Evolutionary conservation across 345 rosid species (phyloP), one percentile per base, ranked within the genome.

Genomic region (Durio zibethinus): DNA sequence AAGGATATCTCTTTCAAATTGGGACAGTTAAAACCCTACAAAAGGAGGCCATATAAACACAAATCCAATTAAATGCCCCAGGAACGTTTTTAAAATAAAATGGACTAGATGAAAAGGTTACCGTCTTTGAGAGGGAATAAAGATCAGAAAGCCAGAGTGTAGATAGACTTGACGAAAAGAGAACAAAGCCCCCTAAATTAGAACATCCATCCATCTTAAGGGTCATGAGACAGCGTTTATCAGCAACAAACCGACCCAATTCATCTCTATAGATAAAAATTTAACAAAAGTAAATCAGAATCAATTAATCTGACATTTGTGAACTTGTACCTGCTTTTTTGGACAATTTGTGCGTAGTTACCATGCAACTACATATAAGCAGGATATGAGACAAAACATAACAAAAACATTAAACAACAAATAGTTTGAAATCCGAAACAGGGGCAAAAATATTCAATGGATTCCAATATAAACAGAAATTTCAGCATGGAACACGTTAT

Each of bases 161-260:
- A 45, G 92, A 86, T 20, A 97, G 95, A 83, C 93, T 94, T 25
- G 92, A 79, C 14, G 99, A 97, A 86, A 87, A 84, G 78, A 97
- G 91, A 36, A 86, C 72, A 83, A 94, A 84, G 71, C 96, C 93
- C 60, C 97, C 97, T 59, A 97, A 87, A 85, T 89, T 94, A 74
- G 93, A 85, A 84, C 98, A 94, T 29, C 98, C 97, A 83, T 91
- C 97, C 97, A 97, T 90, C 89, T 97, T 94, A 80, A 97, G 92
- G 82, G 81, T 86, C 69, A 81, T 84, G 10, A 92, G 92, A 82
- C 94, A 89, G 78, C 91, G 91, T 81, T 88, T 94, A 81, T 92
- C 93, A 68, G 99, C 94, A 76, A 97, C 97, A 92, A 94, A 97
- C 64, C 98, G 97, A 82, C 89, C 88, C 78, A 97, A 76, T 82